phyloP scores from a whole-genome alignment of 1,284 basidiomycete species.

The Microbotryum scabiosae region DNA sequence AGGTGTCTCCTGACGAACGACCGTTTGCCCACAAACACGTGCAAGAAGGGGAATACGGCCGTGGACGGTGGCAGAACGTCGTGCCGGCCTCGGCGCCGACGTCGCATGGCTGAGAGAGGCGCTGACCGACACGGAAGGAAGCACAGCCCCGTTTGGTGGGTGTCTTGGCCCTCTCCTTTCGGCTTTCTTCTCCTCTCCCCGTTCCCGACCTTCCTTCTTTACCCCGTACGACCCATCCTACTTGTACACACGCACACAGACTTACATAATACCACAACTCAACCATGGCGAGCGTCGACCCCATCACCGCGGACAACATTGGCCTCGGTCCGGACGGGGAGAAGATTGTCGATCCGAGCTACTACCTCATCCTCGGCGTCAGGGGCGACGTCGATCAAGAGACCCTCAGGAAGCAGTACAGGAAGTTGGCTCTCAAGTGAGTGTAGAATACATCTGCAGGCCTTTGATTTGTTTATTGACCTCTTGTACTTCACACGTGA shows the following conservation, averaged over 20 bases:
- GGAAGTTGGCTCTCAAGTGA: conserved; percentile 90
- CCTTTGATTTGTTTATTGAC: neutral
- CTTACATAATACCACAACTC: neutral
- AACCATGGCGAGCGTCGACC: neutral
- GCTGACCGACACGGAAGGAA: too few relatives aligned
- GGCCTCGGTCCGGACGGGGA: conserved; percentile 11
- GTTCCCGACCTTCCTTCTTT: too few relatives aligned
- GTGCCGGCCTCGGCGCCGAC: too few relatives aligned
- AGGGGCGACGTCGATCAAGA: conserved; percentile 13
- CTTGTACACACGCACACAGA: neutral
- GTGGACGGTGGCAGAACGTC: too few relatives aligned
- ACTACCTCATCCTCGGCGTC: conserved; percentile 16
- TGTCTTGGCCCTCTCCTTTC: too few relatives aligned
- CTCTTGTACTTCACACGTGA: too few relatives aligned
- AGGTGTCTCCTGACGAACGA: too few relatives aligned
- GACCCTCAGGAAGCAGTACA: conserved; percentile 64
- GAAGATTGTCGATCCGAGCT: conserved; percentile 6
- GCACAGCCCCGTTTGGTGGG: too few relatives aligned
- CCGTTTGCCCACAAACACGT: too few relatives aligned
- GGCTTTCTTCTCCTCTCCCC: too few relatives aligned
- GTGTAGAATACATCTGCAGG: conserved; percentile 35
- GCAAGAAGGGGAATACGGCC: too few relatives aligned
- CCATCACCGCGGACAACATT: neutral
- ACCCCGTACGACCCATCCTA: neutral
- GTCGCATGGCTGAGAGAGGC: too few relatives aligned